Conservation (phyloP, 2,329 filamentous ascomycete genomes). For the Hypoxylon sp. region DNA sequence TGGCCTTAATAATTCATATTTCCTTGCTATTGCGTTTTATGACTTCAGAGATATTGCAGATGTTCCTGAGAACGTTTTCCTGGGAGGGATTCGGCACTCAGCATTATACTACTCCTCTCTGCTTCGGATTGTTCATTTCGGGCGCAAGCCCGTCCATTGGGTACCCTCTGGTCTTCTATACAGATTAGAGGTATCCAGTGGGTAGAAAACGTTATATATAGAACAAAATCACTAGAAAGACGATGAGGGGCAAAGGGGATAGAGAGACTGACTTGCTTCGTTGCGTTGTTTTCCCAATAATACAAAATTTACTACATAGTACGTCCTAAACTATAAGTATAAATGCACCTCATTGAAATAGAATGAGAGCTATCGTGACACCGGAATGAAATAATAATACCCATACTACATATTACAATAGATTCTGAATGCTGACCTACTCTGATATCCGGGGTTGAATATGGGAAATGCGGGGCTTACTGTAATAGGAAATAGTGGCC, state of each 20-base stretch:
- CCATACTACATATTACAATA: background rate
- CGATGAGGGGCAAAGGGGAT: background rate
- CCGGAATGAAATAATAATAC: background rate
- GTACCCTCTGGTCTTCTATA: background rate
- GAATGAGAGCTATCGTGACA: background rate
- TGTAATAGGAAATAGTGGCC: constrained; percentile 25
- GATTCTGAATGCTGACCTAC: background rate
- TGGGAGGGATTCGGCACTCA: background rate
- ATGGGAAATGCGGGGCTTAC: constrained; percentile 12
- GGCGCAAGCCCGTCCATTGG: background rate
- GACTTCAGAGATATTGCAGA: background rate
- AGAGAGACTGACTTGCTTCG: background rate
- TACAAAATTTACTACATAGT: background rate
- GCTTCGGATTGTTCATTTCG: background rate
- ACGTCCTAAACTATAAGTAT: background rate
- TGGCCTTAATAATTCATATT: background rate
- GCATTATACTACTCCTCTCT: background rate
- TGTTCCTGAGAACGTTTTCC: background rate
- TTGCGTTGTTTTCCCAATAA: background rate
- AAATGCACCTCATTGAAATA: background rate
- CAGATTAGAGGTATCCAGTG: background rate
- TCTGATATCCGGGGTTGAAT: background rate
- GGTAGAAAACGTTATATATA: background rate
- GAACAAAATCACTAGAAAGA: background rate
- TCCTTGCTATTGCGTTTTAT: background rate